Evolutionary conservation across 2,329 filamentous ascomycete species (phyloP).

Genomic region (Alternaria metachromatica): DNA sequence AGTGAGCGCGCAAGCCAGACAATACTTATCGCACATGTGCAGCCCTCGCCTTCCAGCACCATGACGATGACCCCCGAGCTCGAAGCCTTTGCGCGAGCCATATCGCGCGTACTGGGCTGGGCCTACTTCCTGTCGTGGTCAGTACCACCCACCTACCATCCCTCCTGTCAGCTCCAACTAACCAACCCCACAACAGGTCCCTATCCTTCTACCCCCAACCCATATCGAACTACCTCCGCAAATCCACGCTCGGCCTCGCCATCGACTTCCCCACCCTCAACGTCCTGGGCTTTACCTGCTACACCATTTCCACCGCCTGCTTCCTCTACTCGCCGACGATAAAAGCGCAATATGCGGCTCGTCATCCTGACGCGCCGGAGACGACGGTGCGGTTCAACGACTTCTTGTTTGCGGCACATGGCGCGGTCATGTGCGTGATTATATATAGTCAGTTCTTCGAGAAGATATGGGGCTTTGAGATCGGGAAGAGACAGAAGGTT

Average conservation of each 20-base stretch:
- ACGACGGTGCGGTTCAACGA: conserved; percentile 92
- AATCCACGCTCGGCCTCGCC: conserved; percentile 81
- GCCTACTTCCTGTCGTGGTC: conserved; percentile 47
- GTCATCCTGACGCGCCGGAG: conserved; percentile 74
- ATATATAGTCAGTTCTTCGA: conserved; percentile 80
- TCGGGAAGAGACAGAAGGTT: conserved; percentile 60
- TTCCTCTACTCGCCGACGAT: conserved; percentile 83
- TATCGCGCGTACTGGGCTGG: conserved; percentile 48
- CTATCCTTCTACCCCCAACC: conserved; percentile 92
- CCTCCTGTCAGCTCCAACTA: not conserved
- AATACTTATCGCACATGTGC: conserved; percentile 7
- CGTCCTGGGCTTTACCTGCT: conserved; percentile 73
- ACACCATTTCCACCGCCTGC: conserved; percentile 74
- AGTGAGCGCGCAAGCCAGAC: not conserved
- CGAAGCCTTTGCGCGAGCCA: conserved; percentile 39
- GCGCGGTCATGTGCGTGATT: conserved; percentile 72
- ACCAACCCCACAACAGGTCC: conserved; percentile 61
- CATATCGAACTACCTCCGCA: conserved; percentile 76
- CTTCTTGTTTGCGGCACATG: conserved; percentile 85
- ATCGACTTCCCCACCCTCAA: conserved; percentile 88
- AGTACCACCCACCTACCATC: not conserved
- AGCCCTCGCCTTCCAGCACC: not conserved
- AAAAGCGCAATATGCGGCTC: conserved; percentile 80
- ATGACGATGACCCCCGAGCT: conserved; percentile 19
- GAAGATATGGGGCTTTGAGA: conserved; percentile 76